Conservation (phyloP, 176 grass and related monocot species). For the Dactylis glomerata region DNA sequence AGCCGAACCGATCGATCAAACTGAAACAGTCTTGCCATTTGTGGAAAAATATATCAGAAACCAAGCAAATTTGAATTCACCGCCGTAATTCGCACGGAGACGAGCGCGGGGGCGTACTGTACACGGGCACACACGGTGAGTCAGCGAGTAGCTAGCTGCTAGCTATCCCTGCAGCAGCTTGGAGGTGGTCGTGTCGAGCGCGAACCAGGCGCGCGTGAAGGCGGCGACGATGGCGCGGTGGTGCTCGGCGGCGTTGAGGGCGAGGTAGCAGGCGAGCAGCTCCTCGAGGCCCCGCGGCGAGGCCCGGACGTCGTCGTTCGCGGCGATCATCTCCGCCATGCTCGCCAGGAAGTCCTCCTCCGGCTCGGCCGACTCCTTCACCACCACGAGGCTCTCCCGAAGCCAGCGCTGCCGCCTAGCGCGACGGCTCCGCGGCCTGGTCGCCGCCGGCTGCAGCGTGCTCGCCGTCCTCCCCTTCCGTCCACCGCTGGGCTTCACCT, state of each 20-base stretch:
- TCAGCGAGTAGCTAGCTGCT: too few species aligned
- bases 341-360: conserved; percentile 75
- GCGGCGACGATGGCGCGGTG: conserved; percentile 70
- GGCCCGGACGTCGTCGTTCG: conserved; percentile 38
- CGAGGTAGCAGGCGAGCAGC: conserved; percentile 75
- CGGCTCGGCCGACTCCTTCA: conserved; percentile 63
- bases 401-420: conserved; percentile 14
- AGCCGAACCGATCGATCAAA: neutral
- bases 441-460: neutral
- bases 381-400: conserved; percentile 59
- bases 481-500: neutral
- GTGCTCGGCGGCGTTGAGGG: conserved; percentile 70
- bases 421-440: neutral
- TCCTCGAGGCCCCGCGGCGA: conserved; percentile 51
- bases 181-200: neutral
- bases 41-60: neutral
- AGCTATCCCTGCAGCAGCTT: too few species aligned
- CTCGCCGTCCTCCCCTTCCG: conserved; percentile 5
- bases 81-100: neutral
- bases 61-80: neutral
- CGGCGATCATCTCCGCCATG: conserved; percentile 75
- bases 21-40: neutral
- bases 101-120: neutral
- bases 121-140: neutral
- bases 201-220: conserved; percentile 64